phyloP scores from a whole-genome alignment of 352 stramenopile species.

The Globisporangium okanoganense region DNA sequence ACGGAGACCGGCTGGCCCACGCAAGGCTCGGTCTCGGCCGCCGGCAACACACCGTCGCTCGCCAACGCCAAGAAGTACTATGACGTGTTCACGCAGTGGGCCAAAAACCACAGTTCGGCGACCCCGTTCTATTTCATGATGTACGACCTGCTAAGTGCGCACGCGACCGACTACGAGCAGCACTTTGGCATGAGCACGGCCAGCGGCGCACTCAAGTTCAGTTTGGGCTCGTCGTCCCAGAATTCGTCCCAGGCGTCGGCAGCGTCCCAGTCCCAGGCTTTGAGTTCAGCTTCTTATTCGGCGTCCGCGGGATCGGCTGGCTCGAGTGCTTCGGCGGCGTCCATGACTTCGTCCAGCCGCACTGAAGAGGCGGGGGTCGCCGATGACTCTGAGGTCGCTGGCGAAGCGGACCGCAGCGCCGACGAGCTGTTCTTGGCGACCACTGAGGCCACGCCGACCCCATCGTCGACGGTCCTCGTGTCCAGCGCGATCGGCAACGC shows the following conservation, averaged over 20 bases:
- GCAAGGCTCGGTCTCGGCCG: slow-evolving; percentile 11
- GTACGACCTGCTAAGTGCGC: slow-evolving; percentile 13
- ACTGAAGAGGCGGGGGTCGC: not conserved
- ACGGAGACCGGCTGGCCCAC: slow-evolving; percentile 40
- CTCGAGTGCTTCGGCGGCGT: not conserved
- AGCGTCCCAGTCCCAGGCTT: not conserved
- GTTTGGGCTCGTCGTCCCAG: not conserved
- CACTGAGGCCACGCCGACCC: not conserved
- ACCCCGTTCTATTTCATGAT: slow-evolving; percentile 16
- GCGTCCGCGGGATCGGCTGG: not conserved
- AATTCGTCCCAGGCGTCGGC: too few species aligned
- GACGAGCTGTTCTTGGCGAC: not conserved
- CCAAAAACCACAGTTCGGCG: not conserved
- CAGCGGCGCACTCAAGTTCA: slow-evolving; percentile 9
- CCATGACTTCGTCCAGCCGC: not conserved
- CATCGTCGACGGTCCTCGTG: not conserved
- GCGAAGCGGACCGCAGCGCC: slow-evolving; percentile 4
- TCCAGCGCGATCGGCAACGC: not conserved
- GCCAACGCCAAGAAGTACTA: slow-evolving; percentile 7
- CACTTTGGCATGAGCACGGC: slow-evolving; percentile 12
- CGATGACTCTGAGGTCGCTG: slow-evolving; percentile 3
- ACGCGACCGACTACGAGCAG: slow-evolving; percentile 12
- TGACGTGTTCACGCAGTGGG: slow-evolving; percentile 6
- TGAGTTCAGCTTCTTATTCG: too few species aligned
- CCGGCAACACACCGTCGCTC: slow-evolving; percentile 16